Percentiles rank a stretch among this genome's conserved stretches.
phyloP scores from a whole-genome alignment of 768 basidiomycete species.

The Lentinula detonsa region DNA sequence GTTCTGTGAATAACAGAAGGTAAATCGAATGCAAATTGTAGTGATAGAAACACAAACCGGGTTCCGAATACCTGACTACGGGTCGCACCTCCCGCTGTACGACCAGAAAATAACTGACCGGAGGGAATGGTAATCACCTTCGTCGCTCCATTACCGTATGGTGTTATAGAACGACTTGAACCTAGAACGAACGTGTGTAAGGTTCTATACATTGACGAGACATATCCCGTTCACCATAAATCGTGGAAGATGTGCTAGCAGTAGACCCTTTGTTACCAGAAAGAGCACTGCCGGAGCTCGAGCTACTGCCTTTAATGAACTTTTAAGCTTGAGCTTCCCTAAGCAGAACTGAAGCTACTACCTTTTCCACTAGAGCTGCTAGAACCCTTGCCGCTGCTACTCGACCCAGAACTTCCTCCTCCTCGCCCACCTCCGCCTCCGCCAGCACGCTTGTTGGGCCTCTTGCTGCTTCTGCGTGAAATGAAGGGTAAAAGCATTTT shows the following conservation, averaged over 20 bases:
- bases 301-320: neutral
- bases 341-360: neutral
- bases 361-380: neutral
- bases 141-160: conserved; percentile 17
- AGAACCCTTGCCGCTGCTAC: neutral
- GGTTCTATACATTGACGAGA: neutral
- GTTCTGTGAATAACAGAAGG: conserved; percentile 20
- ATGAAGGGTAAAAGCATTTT: neutral
- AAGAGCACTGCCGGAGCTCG: neutral
- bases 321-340: neutral
- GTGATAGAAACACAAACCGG: conserved; percentile 17
- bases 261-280: neutral
- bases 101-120: conserved; percentile 32
- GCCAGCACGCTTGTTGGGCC: neutral
- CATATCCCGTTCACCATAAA: neutral
- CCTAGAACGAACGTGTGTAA: neutral
- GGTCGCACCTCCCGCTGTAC: conserved; percentile 39
- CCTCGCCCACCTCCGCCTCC: neutral
- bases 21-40: neutral
- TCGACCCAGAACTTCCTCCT: neutral
- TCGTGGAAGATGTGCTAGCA: neutral
- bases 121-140: conserved; percentile 24
- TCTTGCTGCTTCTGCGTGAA: neutral
- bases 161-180: neutral
- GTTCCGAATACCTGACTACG: conserved; percentile 33